A percentile compares a stretch with the other conserved stretches of the same genome.
These are phyloP conservation scores for Lipomyces orientalis DNA, from an alignment of 805 yeast species.

Conservation along the genomic window DNA sequence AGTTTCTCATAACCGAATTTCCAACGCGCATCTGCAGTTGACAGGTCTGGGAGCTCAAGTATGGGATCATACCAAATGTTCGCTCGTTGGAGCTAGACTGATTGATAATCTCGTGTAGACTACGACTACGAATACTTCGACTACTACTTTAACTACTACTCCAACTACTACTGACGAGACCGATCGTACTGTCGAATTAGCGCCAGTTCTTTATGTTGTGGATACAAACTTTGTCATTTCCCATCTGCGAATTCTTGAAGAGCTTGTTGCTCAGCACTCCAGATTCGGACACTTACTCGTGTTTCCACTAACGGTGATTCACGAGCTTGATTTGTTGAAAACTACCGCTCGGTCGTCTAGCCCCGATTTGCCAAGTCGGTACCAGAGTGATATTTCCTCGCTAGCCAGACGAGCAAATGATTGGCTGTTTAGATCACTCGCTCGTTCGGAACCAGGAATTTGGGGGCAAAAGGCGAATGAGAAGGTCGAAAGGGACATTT, in stretches of 20 bases:
- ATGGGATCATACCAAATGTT: background rate
- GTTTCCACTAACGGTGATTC: slow-evolving; percentile 71
- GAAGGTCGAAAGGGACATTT: slow-evolving; percentile 52
- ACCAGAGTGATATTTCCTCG: slow-evolving; percentile 51
- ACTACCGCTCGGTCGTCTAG: slow-evolving; percentile 43
- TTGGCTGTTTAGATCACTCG: slow-evolving; percentile 73
- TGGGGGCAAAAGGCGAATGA: slow-evolving; percentile 70
- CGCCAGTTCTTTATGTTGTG: slow-evolving; percentile 50
- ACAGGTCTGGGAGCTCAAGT: background rate
- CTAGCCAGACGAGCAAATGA: slow-evolving; percentile 75
- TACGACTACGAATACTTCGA: background rate
- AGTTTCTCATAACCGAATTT: slow-evolving; percentile 7
- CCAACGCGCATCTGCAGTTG: background rate
- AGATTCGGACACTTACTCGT: slow-evolving; percentile 59
- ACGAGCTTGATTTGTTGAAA: slow-evolving; percentile 86
- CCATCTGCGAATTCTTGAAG: slow-evolving; percentile 65
- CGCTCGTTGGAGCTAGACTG: background rate
- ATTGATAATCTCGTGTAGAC: background rate
- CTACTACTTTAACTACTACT: background rate
- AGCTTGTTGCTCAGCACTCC: slow-evolving; percentile 51
- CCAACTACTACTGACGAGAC: background rate
- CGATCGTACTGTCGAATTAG: slow-evolving; percentile 6
- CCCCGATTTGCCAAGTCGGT: slow-evolving; percentile 12
- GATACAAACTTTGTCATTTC: slow-evolving; percentile 86
- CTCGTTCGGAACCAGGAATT: slow-evolving; percentile 56